Base-by-base conservation (phyloP, 305 asterid species). In the Caryopteris hybrid region DNA sequence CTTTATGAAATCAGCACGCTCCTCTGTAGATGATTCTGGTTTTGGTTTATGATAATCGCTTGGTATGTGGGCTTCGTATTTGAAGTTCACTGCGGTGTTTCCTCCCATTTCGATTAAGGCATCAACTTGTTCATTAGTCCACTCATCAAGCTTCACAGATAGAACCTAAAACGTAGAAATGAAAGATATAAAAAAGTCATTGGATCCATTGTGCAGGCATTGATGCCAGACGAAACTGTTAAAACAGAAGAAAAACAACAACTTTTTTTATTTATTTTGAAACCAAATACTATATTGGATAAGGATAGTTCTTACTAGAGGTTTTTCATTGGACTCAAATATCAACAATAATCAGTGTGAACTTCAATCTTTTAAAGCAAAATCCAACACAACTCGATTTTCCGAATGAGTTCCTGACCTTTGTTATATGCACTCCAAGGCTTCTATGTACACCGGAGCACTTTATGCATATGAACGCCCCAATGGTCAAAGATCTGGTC, bases 401-500 rank as follows among this genome's bases (percentile, higher is more conserved):
- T n/a, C n/a, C n/a, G 31, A 1, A 39, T 22, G 62, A 78, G 29
- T 23, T 74, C 21, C 75, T 33, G 23, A 91, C 98, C 97, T 94
- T 94, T 2, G 99, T 72, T 82, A 91, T 89, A 77, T 94, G 99
- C 65, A 81, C 98, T 66, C 99, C 99, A 25, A 94, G 96, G 77
- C 99, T 91, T 78, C 99, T 85, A 79, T 94, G 99, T 50, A 89
- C 89, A 41, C 99, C 98, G 3, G 99, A 87, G 76, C 98, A 94
- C 84, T 94, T 91, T 74, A 94, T 94, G 73, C 99, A 94, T 76
- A 94, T 82, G 74, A 91, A 89, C 45, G 91, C 92, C 65, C 98
- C 98, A 48, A 85, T 74, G 68, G 78, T 88, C 67, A 81, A 66
- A 29, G 99, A 87, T 77, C 98, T 91, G 92, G 21, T 71, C 57